Percentiles rank a stretch among this genome's conserved stretches.
Evolutionary conservation across 192 early-diverging fungal species (phyloP).

Genomic region (Coemansia sp.): DNA sequence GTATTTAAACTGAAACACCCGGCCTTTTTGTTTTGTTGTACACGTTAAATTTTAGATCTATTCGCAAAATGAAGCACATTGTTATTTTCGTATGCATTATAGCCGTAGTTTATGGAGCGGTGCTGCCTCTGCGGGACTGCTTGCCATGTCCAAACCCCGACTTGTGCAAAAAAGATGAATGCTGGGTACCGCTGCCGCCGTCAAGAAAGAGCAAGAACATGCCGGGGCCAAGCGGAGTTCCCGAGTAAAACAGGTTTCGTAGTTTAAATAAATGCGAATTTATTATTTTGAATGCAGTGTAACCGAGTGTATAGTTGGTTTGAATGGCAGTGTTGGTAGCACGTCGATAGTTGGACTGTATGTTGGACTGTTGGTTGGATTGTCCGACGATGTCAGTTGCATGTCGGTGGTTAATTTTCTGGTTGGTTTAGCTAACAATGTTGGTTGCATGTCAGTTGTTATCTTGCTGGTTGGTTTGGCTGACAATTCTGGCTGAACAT

Average conservation of each 20-base stretch:
- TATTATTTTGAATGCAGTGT: not conserved
- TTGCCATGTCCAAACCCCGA: slow-evolving; percentile 41
- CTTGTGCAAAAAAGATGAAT: slow-evolving; percentile 38
- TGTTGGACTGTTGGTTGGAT: too few relatives aligned
- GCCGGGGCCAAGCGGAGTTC: not conserved
- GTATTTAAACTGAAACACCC: not conserved
- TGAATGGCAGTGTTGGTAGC: too few relatives aligned
- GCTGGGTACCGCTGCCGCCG: slow-evolving; percentile 46
- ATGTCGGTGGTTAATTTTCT: not conserved
- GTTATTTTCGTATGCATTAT: not conserved
- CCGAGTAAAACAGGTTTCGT: not conserved
- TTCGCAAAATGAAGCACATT: not conserved
- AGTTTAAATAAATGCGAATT: slow-evolving; percentile 3
- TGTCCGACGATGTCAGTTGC: too few relatives aligned
- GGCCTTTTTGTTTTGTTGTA: not conserved
- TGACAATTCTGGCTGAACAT: too few relatives aligned
- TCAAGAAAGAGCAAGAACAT: slow-evolving; percentile 17
- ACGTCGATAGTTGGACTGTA: too few relatives aligned
- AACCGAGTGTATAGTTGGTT: too few relatives aligned
- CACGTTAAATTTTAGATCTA: not conserved
- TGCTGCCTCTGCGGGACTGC: slow-evolving; percentile 24
- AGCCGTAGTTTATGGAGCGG: slow-evolving; percentile 8
- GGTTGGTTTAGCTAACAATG: too few relatives aligned
- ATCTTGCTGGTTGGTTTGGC: too few relatives aligned
- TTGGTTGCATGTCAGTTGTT: too few relatives aligned